Evolutionary conservation across 495 filamentous ascomycete genomes (phyloP), one percentile per base, ranked within the genome.

Genomic region (Aspergillus haitiensis): DNA sequence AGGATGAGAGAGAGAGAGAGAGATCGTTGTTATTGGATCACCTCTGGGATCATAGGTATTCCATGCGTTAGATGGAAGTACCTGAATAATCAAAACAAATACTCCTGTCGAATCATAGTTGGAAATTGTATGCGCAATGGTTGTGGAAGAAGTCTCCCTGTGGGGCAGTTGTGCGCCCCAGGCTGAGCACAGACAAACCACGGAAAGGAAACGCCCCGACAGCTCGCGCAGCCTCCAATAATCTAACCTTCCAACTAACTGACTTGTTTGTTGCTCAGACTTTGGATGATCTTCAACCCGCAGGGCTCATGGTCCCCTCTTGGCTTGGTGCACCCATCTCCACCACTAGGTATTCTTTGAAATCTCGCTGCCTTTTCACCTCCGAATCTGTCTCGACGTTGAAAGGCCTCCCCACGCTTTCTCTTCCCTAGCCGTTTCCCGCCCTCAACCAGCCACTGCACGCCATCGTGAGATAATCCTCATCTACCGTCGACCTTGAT

Each of bases 271-370:
- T 9, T 47, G 44, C 12, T 47, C 44, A 4, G 15, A 21, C 11
- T 37, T 18, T 54, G 7, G 50, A 60, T 42, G 50, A 60, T 60
- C 49, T 47, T 53, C 36, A 47, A 58, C 42, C 46, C 47, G 21
- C 47, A 40, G 37, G 27, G 36, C 33, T 57, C 48, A 48, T 58
- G 56, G 47, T 52, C 34, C 48, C 15, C 35, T n/a, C 34, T 45
- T 32, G 48, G 35, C 37, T 44, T 13, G 46, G 35, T 58, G 56
- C 18, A 35, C 16, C 49, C 56, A 58, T 44, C 51, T 37, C 10
- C 31, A 5, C 54, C 13, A 33, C 15, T 34, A 13, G 4, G 2
- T 34, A 16, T 12, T 44, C 37, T 44, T 11, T 2, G 37, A 4
- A 40, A 40, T 55, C 15, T 47, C 18, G 9, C 34, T 13, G 34